These are phyloP conservation scores for Chloris gayana DNA, from an alignment of 176 grass and related monocot species.

Conservation along the genomic window DNA sequence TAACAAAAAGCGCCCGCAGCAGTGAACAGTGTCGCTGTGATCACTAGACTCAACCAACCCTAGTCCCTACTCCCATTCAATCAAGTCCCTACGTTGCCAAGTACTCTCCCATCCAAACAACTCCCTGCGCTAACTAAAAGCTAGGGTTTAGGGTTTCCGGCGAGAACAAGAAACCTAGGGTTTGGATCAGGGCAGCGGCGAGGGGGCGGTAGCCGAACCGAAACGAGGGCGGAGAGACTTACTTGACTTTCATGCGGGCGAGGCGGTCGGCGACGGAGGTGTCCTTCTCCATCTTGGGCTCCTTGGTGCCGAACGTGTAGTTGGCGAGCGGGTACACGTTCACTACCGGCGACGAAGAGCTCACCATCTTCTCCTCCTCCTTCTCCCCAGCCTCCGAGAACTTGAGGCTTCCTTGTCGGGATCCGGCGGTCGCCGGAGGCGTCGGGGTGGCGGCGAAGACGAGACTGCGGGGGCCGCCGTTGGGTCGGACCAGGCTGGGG, in stretches of 20 bases:
- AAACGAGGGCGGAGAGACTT: neutral
- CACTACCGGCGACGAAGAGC: slow-evolving; percentile 58
- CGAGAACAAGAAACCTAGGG: slow-evolving; percentile 4
- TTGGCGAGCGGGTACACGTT: slow-evolving; percentile 95
- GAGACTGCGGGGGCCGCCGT: slow-evolving; percentile 33
- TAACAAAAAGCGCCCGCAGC: neutral
- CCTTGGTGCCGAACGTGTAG: slow-evolving; percentile 99
- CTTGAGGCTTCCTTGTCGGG: neutral
- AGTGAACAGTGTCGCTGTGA: neutral
- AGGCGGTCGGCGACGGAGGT: slow-evolving; percentile 98
- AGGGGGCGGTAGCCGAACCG: neutral
- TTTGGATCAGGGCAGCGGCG: neutral
- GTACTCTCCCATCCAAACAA: neutral
- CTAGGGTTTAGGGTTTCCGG: slow-evolving; percentile 32
- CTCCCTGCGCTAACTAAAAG: neutral
- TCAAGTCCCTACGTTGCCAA: neutral
- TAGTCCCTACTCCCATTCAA: too few relatives aligned
- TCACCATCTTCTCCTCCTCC: slow-evolving; percentile 42
- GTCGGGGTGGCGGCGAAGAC: slow-evolving; percentile 22
- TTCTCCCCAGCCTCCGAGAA: neutral
- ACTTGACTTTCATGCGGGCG: slow-evolving; percentile 99
- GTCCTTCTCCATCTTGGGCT: slow-evolving; percentile 99
- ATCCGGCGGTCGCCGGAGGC: slow-evolving; percentile 33
- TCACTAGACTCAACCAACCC: neutral
- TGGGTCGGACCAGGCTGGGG: neutral